Percentiles rank a stretch among this genome's conserved stretches.
Evolutionary conservation across 2,329 filamentous ascomycete species (phyloP).

Genomic region (Ceratocystis variospora): DNA sequence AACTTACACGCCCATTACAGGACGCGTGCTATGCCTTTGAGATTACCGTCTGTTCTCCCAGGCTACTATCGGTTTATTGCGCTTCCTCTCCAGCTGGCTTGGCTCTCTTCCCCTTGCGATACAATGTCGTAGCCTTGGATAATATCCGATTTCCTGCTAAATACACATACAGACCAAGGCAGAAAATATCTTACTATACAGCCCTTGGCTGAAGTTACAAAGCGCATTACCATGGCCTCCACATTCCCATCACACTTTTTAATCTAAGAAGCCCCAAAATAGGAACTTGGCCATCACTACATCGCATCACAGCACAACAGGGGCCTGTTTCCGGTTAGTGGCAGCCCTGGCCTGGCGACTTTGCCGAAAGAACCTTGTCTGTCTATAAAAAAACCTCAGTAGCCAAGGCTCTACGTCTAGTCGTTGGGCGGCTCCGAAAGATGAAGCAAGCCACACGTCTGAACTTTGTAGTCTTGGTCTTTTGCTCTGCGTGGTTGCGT

Average conservation of each 20-base stretch:
- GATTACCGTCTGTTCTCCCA: not conserved
- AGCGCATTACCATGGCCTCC: no score
- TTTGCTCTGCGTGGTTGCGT: not conserved
- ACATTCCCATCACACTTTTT: no score
- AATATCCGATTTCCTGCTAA: not conserved
- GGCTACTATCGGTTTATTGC: no score
- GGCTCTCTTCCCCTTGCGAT: not conserved
- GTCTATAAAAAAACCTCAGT: not conserved
- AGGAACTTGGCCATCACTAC: not conserved
- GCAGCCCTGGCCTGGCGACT: not conserved
- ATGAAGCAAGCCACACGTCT: constrained; percentile 3
- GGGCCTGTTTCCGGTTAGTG: not conserved
- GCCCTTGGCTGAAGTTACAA: no score
- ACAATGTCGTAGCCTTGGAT: not conserved
- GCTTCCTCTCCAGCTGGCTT: not conserved
- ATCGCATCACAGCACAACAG: not conserved
- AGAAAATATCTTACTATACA: not conserved
- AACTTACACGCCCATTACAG: not conserved
- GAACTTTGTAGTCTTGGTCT: not conserved
- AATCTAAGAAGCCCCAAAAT: not conserved
- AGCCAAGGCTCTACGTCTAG: no score
- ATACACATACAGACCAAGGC: not conserved
- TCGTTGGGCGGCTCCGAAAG: not conserved
- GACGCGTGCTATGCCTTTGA: not conserved
- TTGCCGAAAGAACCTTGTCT: not conserved